Conservation (phyloP, 148 eudicot genomes). For the Spergularia bocconei region DNA sequence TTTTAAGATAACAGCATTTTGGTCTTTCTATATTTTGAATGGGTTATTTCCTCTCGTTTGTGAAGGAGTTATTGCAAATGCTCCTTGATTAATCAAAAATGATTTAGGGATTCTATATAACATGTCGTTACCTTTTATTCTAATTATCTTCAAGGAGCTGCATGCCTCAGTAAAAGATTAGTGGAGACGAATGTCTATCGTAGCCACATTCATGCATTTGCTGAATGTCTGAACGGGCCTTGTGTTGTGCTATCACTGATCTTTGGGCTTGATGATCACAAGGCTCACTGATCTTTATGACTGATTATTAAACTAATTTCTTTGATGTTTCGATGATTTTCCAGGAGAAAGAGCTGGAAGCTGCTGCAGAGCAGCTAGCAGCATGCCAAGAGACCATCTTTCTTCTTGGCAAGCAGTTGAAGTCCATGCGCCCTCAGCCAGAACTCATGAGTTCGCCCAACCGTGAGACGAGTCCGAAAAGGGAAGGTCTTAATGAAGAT, state of each 20-base stretch:
- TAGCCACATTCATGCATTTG: neutral
- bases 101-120: neutral
- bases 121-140: neutral
- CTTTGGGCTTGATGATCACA: neutral
- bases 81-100: neutral
- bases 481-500: constrained; percentile 39
- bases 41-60: neutral
- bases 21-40: neutral
- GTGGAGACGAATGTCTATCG: neutral
- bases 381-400: constrained; percentile 90
- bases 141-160: neutral
- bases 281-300: too few relatives aligned
- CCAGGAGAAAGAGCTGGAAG: constrained; percentile 75
- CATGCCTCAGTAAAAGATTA: neutral
- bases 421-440: constrained; percentile 60
- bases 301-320: neutral
- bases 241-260: neutral
- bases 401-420: constrained; percentile 78
- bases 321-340: neutral
- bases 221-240: too few relatives aligned
- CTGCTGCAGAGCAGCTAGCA: constrained; percentile 86
- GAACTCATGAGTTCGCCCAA: constrained; percentile 48
- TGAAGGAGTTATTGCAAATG: neutral
- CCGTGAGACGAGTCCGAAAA: constrained; percentile 38
- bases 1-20: neutral